Evolutionary conservation across 148 eudicot species (phyloP), one percentile per base, ranked within the genome.

Genomic region (Rhododendron henanense): DNA sequence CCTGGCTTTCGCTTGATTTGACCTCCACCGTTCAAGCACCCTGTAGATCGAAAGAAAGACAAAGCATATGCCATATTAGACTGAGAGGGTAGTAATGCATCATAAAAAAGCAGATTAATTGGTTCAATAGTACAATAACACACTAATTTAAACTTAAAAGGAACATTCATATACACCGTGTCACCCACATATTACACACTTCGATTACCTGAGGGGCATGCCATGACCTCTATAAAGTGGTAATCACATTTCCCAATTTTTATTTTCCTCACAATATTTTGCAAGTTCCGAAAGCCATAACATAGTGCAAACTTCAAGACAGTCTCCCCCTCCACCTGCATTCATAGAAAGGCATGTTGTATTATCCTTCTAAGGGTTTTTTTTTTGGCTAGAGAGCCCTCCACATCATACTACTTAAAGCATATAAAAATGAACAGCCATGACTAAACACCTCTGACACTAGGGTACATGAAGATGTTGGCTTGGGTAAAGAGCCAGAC

Each of bases 1-100:
- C 93, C 98, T n/a, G 94, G 87, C 83, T 91, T 91, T 35, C 94
- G 94, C 90, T 96, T 96, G 88, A 96, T 90, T 91, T 96, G 99
- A 88, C 99, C 99, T 75, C 98, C 99, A 57, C 99, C 99, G 88
- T 96, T 95, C 85, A 97, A 90, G 92, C 98, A 95, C 86, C 99
- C 99, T 95, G 93, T 85, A 65, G 4, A 71, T 44, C 10, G 61
- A 59, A 63, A 73, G 35, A 85, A 41, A 48, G 57, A 50, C 33
- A 23, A 83, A 61, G 67, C 67, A 44, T 33, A 28, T 28, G 41
- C 83, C 83, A 78, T 33, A 79, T 61, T 81, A 21, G 53, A 81
- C 69, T 69, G 53, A 48, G 11, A 14, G 13, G 44, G 61, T 15
- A 84, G 8, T 6, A 35, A 11, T 25, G 82, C 11, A 48, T 47